These are phyloP conservation scores for Chlorella sp. DNA, from an alignment of 139 green algal genomes.

Conservation along the genomic window DNA sequence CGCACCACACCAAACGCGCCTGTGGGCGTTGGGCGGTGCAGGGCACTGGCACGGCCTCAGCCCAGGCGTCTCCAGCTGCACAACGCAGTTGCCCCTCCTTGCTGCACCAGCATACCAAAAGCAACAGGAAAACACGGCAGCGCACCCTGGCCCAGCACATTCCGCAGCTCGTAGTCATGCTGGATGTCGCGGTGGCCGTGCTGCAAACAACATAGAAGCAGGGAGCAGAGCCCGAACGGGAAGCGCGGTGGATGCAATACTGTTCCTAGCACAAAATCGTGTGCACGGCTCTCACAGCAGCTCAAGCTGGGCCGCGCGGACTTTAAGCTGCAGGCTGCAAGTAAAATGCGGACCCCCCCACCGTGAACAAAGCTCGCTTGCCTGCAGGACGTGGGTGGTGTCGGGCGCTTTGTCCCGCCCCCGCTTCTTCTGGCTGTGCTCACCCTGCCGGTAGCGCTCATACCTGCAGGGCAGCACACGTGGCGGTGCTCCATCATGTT, in stretches of 20 bases:
- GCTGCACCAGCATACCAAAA: background rate
- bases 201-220: background rate
- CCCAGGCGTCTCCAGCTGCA: background rate
- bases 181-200: constrained; percentile 33
- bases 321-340: too few species aligned
- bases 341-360: too few species aligned
- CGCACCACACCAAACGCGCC: constrained; percentile 50
- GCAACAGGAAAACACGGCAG: too few species aligned
- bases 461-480: background rate
- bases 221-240: background rate
- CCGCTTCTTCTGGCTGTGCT: too few species aligned
- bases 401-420: background rate
- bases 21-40: background rate
- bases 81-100: background rate
- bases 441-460: too few species aligned
- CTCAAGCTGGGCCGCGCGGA: too few species aligned
- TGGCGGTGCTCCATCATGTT: too few species aligned
- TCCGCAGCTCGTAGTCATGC: constrained; percentile 32
- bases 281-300: too few species aligned
- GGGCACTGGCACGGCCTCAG: too few species aligned
- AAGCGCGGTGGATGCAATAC: too few species aligned
- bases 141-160: constrained; percentile 40
- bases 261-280: too few species aligned
- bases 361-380: background rate
- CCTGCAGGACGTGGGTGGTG: background rate